Conservation (phyloP, 495 filamentous ascomycete genomes). For the Emericellopsis terricola region DNA sequence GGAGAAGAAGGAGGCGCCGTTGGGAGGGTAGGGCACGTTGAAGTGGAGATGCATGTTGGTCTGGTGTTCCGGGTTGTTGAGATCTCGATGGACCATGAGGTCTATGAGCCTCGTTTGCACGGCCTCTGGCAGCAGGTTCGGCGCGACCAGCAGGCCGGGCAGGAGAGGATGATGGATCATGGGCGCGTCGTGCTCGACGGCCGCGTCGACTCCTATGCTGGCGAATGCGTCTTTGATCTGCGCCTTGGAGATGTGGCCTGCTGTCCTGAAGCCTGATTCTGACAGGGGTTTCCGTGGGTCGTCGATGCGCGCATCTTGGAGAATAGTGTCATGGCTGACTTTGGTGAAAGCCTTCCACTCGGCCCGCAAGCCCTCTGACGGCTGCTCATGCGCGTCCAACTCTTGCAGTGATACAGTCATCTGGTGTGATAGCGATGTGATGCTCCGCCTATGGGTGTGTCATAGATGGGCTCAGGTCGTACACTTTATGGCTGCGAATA, state of each 20-base stretch:
- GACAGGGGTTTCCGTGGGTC: slow-evolving; percentile 14
- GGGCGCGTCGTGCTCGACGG: slow-evolving; percentile 20
- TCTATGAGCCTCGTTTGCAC: slow-evolving; percentile 51
- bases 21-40: slow-evolving; percentile 46
- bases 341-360: slow-evolving; percentile 40
- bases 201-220: slow-evolving; percentile 12
- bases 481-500: too few species aligned
- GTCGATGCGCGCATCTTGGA: slow-evolving; percentile 20
- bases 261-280: slow-evolving; percentile 13
- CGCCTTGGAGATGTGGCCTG: slow-evolving; percentile 15
- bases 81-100: slow-evolving; percentile 59
- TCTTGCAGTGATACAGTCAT: slow-evolving; percentile 25
- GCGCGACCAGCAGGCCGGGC: slow-evolving; percentile 48
- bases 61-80: slow-evolving; percentile 52
- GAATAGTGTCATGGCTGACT: slow-evolving; percentile 20
- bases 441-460: too few species aligned
- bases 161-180: slow-evolving; percentile 25
- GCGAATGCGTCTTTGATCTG: slow-evolving; percentile 18
- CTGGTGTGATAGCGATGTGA: not conserved
- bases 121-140: slow-evolving; percentile 45
- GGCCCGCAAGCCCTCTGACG: slow-evolving; percentile 42
- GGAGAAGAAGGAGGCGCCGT: slow-evolving; percentile 22
- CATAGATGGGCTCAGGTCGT: not conserved
- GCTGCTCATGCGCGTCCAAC: slow-evolving; percentile 51
- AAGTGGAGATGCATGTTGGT: slow-evolving; percentile 83